These are phyloP conservation scores for Coniosporium tulheliwenetii DNA, from an alignment of 2,329 filamentous ascomycete species.

Conservation along the genomic window DNA sequence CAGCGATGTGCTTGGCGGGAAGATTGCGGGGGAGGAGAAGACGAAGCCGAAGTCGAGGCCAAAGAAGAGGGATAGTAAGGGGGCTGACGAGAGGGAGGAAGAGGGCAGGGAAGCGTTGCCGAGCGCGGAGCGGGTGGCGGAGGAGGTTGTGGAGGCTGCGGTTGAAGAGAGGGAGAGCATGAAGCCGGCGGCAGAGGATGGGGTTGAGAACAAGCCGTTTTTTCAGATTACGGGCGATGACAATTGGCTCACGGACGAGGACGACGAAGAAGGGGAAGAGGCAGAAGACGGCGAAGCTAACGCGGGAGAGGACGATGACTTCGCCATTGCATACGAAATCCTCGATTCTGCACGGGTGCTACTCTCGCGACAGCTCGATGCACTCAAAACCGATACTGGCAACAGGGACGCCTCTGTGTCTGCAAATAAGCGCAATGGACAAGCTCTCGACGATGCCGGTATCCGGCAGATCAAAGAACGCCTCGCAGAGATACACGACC, in stretches of 20 bases:
- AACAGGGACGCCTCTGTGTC: conserved; percentile 30
- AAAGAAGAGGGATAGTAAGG: conserved; percentile 19
- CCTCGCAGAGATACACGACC: conserved; percentile 81
- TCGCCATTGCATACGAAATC: conserved; percentile 47
- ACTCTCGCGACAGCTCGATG: conserved; percentile 39
- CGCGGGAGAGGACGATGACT: conserved; percentile 44
- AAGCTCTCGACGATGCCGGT: conserved; percentile 19
- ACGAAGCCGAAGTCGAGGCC: conserved; percentile 30
- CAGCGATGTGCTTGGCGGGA: conserved; percentile 83
- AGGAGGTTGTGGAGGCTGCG: conserved; percentile 21
- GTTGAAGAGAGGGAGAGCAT: conserved; percentile 29
- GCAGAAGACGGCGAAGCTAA: conserved; percentile 26
- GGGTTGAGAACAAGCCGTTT: conserved; percentile 51
- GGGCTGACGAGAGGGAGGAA: conserved; percentile 18
- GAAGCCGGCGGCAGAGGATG: conserved; percentile 18
- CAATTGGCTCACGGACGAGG: conserved; percentile 66
- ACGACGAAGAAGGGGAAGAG: conserved; percentile 46
- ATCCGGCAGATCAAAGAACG: conserved; percentile 60
- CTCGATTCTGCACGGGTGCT: conserved; percentile 47
- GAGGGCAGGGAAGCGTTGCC: conserved; percentile 15
- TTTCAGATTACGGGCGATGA: conserved; percentile 94
- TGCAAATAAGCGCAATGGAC: conserved; percentile 16
- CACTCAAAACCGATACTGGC: conserved; percentile 22
- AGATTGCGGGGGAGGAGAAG: conserved; percentile 46
- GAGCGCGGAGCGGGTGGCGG: conserved; percentile 21